Conservation (phyloP, 805 yeast species). For the Spathaspora hagerdaliae region DNA sequence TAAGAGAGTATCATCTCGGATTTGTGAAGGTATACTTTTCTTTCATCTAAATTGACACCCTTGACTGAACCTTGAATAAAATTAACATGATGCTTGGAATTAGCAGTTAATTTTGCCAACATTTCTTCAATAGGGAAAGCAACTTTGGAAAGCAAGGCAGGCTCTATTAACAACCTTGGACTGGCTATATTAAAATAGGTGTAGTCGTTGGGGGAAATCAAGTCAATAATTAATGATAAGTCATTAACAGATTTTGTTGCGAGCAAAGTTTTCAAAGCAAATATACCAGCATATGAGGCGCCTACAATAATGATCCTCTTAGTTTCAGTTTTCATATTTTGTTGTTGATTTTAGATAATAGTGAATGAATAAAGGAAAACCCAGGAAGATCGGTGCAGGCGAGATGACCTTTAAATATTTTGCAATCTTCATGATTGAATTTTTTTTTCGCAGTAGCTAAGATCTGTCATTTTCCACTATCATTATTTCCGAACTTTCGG, state of each 20-base stretch:
- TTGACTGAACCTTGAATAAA: slow-evolving; percentile 24
- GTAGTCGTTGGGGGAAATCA: slow-evolving; percentile 22
- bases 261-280: slow-evolving; percentile 21
- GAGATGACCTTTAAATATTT: too few relatives aligned
- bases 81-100: slow-evolving; percentile 9
- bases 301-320: slow-evolving; percentile 29
- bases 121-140: slow-evolving; percentile 15
- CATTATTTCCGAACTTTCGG: too few relatives aligned
- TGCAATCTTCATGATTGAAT: too few relatives aligned
- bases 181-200: slow-evolving; percentile 22
- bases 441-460: too few relatives aligned
- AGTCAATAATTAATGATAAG: slow-evolving; percentile 14
- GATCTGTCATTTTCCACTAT: too few relatives aligned
- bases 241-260: slow-evolving; percentile 2
- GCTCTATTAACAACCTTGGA: slow-evolving; percentile 31
- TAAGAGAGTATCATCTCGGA: slow-evolving; percentile 13
- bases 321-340: neutral
- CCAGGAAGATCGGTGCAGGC: too few relatives aligned
- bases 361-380: too few relatives aligned
- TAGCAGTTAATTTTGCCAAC: slow-evolving; percentile 13
- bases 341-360: too few relatives aligned
- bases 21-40: slow-evolving; percentile 12
- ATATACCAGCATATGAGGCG: slow-evolving; percentile 31
- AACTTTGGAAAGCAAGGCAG: slow-evolving; percentile 13
- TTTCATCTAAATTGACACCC: slow-evolving; percentile 20